Percentiles rank a stretch among this genome's conserved stretches.
These are phyloP conservation scores for Leishmania aethiopica DNA, from an alignment of 208 protist species.

Conservation along the genomic window DNA sequence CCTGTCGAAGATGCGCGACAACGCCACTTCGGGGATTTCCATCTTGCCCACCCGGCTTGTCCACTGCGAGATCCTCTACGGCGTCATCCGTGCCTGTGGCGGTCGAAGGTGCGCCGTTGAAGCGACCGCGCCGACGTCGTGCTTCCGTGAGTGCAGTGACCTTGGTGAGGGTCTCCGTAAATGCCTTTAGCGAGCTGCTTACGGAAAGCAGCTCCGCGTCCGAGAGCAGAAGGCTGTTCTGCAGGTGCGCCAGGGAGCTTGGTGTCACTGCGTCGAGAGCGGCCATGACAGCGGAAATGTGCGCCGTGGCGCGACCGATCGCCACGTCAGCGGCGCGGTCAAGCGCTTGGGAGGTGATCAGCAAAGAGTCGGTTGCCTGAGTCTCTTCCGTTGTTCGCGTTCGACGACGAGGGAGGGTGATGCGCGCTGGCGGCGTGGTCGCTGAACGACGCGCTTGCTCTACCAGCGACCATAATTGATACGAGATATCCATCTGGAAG, in stretches of 20 bases:
- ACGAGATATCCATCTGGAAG: conserved; percentile 19
- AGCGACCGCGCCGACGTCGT: not conserved
- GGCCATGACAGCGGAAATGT: conserved; percentile 29
- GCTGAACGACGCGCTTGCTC: conserved; percentile 3
- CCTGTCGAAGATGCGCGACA: conserved; percentile 36
- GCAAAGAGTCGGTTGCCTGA: conserved; percentile 14
- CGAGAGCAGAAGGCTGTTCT: conserved; percentile 63
- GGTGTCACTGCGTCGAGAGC: conserved; percentile 53
- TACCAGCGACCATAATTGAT: conserved; percentile 25
- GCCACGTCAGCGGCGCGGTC: conserved; percentile 7
- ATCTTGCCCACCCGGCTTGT: not conserved
- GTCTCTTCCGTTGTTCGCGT: not conserved
- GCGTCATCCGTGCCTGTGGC: not conserved
- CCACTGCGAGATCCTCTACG: not conserved
- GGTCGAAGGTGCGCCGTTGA: not conserved
- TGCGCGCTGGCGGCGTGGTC: not conserved
- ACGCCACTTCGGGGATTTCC: not conserved
- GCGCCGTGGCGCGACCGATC: conserved; percentile 4
- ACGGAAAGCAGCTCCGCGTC: conserved; percentile 76
- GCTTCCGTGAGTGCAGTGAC: not conserved
- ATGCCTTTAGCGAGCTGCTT: conserved; percentile 46
- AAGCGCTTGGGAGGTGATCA: conserved; percentile 20
- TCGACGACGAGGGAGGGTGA: not conserved
- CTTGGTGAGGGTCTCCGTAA: conserved; percentile 39
- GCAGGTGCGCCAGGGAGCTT: conserved; percentile 36